Evolutionary conservation across 2,329 filamentous ascomycete species (phyloP), one percentile per base, ranked within the genome.

Genomic region (Hymenoscyphus scutula): DNA sequence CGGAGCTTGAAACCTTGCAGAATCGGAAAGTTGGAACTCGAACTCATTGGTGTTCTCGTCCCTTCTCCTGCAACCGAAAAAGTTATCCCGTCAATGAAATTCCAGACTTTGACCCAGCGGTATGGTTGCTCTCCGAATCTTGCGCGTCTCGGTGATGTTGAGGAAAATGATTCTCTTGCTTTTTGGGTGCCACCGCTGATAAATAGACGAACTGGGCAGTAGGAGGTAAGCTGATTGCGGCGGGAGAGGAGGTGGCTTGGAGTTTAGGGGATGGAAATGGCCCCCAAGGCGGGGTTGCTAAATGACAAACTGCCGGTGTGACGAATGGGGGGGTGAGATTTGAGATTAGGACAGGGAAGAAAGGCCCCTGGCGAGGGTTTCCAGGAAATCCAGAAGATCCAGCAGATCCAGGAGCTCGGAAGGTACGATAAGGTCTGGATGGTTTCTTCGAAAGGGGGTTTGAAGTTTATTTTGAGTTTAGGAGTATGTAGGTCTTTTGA

Each of bases 1-100:
- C 56, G 34, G 23, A 58, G 34, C 25, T 58, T 58, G 19, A 27
- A 45, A 13, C 56, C 56, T 32, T 30, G 56, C 38, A 45, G 38
- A 45, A 45, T 45, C 6, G 17, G 38, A 8, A 13, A 11, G 1
- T 34, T 34, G 8, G 38, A 19, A n/a, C 15, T 45, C 2, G n/a
- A 45, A 45, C 38, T 45, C 38, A 45, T 45, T n/a, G n/a, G n/a
- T n/a, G n/a, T n/a, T n/a, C n/a, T n/a, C n/a, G n/a, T n/a, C 38
- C 38, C n/a, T 10, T n/a, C 5, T 3, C 17, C 17, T 7, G 8
- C 17, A 45, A 45, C 6, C n/a, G 17, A 19, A n/a, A 45, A 6
- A n/a, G 17, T 19, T 19, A 19, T 45, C 38, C 17, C 38, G n/a
- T n/a, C n/a, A 45, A 45, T 19, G 38, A 45, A 19, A 45, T 19